Base-by-base conservation (phyloP, 73 alveolate genomes). In the Effrenium voratum region DNA sequence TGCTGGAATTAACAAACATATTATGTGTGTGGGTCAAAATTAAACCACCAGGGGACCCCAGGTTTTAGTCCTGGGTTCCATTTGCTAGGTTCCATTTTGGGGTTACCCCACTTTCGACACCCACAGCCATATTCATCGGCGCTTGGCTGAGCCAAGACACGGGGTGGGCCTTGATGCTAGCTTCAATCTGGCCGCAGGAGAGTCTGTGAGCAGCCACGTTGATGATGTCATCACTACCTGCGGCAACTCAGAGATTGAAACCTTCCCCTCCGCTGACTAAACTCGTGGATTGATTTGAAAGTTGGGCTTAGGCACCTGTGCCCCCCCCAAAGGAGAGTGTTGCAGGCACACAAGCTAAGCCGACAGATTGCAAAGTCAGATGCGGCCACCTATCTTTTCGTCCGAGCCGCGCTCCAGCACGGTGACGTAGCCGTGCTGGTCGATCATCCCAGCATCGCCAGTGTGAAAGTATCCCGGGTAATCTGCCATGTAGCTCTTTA, bases 381-480 rank as follows among this genome's bases (percentile, higher is more conserved):
- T n/a, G n/a, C n/a, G n/a, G n/a, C n/a, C n/a, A n/a, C n/a, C n/a
- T n/a, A n/a, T n/a, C 22, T 5, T 47, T 26, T 28, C 44, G 22
- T 19, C 50, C 85, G 15, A 40, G 95, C 50, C 24, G 80, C 99
- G 95, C 76, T 99, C 99, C 99, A 99, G 99, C 41, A 99, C 99
- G 87, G 99, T 98, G 60, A 99, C 92, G 75, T 99, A 99, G 22
- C 99, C 99, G 55, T 99, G 98, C 45, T 99, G 99, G 92, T 99
- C 99, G 80, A 99, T 99, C 87, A 93, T 99, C 0, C 99, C 99
- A 24, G 99, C 99, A 99, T 99, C 99, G 15, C 99, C 99, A 12
- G 99, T 99, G 52, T 99, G 96, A 98, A 99, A 99, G 93, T 99
- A 99, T 49, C 99, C 99, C 36, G 99, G 99, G 93, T 99, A 95